Conservation (phyloP, 2,329 filamentous ascomycete species). For the Colletotrichum melonis region DNA sequence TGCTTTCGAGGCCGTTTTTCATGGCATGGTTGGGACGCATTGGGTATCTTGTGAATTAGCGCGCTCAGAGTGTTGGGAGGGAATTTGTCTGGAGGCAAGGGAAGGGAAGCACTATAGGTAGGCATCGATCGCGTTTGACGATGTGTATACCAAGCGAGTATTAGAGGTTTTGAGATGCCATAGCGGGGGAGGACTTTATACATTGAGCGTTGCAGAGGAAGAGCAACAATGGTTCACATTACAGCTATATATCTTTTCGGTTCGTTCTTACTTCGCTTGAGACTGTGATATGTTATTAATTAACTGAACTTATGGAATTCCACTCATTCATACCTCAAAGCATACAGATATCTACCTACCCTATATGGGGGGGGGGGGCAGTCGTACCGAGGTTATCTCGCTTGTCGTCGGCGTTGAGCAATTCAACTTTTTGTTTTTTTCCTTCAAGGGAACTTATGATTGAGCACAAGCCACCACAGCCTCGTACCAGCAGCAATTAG, state of each 20-base stretch:
- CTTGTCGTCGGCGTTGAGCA: constrained; percentile 13
- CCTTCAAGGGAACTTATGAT: not conserved
- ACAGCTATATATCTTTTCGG: not conserved
- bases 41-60: constrained; percentile 7
- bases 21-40: constrained; percentile 25
- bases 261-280: not conserved
- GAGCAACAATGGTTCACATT: not conserved
- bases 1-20: constrained; percentile 20
- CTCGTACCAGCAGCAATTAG: not conserved
- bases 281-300: not conserved
- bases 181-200: not conserved
- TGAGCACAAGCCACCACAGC: constrained; percentile 30
- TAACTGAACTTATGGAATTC: too few relatives aligned
- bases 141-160: constrained; percentile 6
- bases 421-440: not conserved
- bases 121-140: not conserved
- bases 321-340: not conserved
- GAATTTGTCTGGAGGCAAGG: constrained; percentile 7
- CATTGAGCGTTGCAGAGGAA: not conserved
- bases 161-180: not conserved
- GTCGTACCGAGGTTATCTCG: constrained; percentile 3
- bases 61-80: constrained; percentile 6
- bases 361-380: not conserved
- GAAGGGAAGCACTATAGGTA: not conserved
- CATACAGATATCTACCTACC: not conserved